phyloP scores from a whole-genome alignment of 1,139 yeast species.

The Debaryomyces sp. region DNA sequence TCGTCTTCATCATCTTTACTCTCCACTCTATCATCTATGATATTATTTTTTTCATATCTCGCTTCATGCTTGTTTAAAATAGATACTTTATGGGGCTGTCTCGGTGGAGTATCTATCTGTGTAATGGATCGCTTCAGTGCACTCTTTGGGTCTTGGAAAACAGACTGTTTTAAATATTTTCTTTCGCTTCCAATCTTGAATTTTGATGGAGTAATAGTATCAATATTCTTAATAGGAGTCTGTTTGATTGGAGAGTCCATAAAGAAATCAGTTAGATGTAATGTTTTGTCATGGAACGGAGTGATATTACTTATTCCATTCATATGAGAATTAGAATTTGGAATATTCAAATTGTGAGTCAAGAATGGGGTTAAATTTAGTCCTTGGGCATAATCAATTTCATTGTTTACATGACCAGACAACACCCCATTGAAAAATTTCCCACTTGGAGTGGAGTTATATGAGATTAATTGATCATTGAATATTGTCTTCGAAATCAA shows the following conservation, averaged over 20 bases:
- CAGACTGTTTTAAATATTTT: slow-evolving; percentile 20
- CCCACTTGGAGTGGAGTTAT: slow-evolving; percentile 42
- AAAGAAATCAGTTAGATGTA: slow-evolving; percentile 47
- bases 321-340: slow-evolving; percentile 16
- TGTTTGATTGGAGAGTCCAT: slow-evolving; percentile 47
- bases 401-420: slow-evolving; percentile 16
- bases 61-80: slow-evolving; percentile 17
- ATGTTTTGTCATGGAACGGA: slow-evolving; percentile 48
- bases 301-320: slow-evolving; percentile 34
- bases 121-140: slow-evolving; percentile 40
- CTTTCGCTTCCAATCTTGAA: slow-evolving; percentile 31
- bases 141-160: slow-evolving; percentile 27
- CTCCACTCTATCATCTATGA: slow-evolving; percentile 17
- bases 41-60: slow-evolving; percentile 17
- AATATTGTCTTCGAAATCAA: slow-evolving; percentile 42
- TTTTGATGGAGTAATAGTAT: slow-evolving; percentile 48
- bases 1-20: slow-evolving; percentile 15
- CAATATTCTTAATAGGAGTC: slow-evolving; percentile 38
- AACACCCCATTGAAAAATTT: slow-evolving; percentile 25
- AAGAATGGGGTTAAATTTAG: slow-evolving; percentile 49
- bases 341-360: slow-evolving; percentile 38
- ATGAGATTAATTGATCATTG: slow-evolving; percentile 38
- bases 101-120: slow-evolving; percentile 45
- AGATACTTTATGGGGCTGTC: slow-evolving; percentile 41
- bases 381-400: slow-evolving; percentile 40